These are phyloP conservation scores for Chytriomyces confervae DNA, from an alignment of 192 early-diverging fungal species.

Conservation along the genomic window DNA sequence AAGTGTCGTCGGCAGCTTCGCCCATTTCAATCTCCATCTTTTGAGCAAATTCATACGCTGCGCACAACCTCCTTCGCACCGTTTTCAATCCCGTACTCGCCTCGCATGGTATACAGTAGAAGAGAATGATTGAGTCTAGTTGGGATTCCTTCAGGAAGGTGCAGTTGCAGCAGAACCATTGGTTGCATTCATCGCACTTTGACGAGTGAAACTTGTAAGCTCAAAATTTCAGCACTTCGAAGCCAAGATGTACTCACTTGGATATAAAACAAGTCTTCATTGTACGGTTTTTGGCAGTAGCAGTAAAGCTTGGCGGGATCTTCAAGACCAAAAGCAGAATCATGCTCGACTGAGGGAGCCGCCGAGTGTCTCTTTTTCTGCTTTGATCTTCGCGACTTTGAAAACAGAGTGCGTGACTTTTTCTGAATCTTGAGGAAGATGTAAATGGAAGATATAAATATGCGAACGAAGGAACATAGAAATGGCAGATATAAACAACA, in stretches of 20 bases:
- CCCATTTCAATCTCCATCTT: constrained; percentile 26
- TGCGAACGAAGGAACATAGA: background rate
- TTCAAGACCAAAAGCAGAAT: background rate
- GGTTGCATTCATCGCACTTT: constrained; percentile 35
- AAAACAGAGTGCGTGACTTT: constrained; percentile 20
- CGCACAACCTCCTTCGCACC: constrained; percentile 19
- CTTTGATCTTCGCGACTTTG: constrained; percentile 9
- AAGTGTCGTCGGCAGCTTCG: constrained; percentile 8
- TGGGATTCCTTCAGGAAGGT: constrained; percentile 30
- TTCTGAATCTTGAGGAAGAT: background rate
- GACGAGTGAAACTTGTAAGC: background rate
- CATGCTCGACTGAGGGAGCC: background rate
- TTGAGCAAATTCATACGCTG: constrained; percentile 27
- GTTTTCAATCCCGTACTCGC: constrained; percentile 24
- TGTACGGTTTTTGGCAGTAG: constrained; percentile 29
- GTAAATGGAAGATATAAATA: background rate
- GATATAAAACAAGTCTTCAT: constrained; percentile 28
- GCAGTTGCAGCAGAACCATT: constrained; percentile 32
- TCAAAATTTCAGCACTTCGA: background rate
- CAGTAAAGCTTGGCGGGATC: constrained; percentile 27
- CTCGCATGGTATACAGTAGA: constrained; percentile 30
- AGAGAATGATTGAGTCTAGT: constrained; percentile 33
- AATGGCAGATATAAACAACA: background rate
- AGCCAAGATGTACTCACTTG: constrained; percentile 10
- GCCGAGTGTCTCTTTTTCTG: constrained; percentile 5